These are phyloP conservation scores for Agarophyton chilense DNA, from an alignment of 23 red algal species.

Conservation along the genomic window DNA sequence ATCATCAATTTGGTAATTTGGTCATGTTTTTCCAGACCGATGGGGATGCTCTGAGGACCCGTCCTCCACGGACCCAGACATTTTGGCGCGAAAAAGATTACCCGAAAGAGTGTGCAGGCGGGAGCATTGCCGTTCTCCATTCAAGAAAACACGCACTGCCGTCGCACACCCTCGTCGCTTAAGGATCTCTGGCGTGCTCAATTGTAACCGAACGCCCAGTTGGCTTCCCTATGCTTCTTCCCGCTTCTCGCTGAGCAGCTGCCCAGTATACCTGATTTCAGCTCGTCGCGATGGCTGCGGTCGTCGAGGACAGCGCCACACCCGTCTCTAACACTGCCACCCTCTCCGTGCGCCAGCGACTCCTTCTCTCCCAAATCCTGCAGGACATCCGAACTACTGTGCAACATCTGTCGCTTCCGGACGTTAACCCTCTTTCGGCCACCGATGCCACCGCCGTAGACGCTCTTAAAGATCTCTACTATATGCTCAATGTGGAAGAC, in stretches of 20 bases:
- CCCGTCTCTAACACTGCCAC: neutral
- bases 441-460: constrained; percentile 40
- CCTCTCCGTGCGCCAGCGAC: neutral
- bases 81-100: neutral
- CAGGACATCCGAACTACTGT: constrained; percentile 62
- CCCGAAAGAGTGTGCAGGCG: neutral
- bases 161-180: too few relatives aligned
- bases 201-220: neutral
- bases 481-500: constrained; percentile 60
- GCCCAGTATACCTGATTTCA: neutral
- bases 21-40: too few relatives aligned
- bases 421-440: constrained; percentile 41
- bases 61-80: too few relatives aligned
- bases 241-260: neutral
- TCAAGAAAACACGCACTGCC: too few relatives aligned
- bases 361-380: constrained; percentile 21
- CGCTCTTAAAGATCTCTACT: constrained; percentile 55
- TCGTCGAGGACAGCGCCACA: neutral
- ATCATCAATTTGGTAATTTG: too few relatives aligned
- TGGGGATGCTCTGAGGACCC: too few relatives aligned
- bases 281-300: neutral
- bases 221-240: neutral
- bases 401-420: constrained; percentile 30
- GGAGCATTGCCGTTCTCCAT: too few relatives aligned
- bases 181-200: too few relatives aligned